Percentiles rank a stretch among this genome's conserved stretches.
These are phyloP conservation scores for Neospermospora avenae DNA, from an alignment of 2,329 filamentous ascomycete species.

Conservation along the genomic window DNA sequence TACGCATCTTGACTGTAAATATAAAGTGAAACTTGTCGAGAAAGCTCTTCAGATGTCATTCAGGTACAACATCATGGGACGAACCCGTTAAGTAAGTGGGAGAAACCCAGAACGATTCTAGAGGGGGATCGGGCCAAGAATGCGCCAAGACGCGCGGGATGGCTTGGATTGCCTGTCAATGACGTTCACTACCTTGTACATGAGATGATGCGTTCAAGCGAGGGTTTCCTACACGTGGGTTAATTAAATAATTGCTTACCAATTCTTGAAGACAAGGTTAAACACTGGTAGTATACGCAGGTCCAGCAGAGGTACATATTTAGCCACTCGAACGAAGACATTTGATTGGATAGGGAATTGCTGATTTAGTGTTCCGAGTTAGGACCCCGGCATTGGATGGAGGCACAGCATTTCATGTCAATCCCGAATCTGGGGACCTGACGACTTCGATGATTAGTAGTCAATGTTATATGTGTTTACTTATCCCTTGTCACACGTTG, in stretches of 20 bases:
- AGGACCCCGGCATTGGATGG: neutral
- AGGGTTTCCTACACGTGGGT: neutral
- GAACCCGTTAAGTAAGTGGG: neutral
- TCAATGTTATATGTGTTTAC: no score
- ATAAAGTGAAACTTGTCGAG: neutral
- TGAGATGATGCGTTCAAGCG: neutral
- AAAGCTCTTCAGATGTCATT: neutral
- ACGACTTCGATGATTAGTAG: no score
- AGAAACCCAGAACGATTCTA: neutral
- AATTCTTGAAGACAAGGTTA: neutral
- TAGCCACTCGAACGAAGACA: neutral
- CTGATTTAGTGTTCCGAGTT: neutral
- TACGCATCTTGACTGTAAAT: neutral
- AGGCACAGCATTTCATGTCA: neutral
- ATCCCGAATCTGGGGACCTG: neutral
- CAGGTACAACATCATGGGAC: neutral
- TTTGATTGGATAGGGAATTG: neutral
- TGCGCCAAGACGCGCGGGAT: neutral
- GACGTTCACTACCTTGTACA: neutral
- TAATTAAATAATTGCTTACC: neutral
- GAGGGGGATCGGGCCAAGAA: constrained; percentile 1
- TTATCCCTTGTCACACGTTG: no score
- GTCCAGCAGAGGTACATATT: neutral
- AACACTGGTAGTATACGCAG: neutral
- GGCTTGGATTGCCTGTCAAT: neutral